Conservation (phyloP, 306 rosid species). For the Rubus idaeus region DNA sequence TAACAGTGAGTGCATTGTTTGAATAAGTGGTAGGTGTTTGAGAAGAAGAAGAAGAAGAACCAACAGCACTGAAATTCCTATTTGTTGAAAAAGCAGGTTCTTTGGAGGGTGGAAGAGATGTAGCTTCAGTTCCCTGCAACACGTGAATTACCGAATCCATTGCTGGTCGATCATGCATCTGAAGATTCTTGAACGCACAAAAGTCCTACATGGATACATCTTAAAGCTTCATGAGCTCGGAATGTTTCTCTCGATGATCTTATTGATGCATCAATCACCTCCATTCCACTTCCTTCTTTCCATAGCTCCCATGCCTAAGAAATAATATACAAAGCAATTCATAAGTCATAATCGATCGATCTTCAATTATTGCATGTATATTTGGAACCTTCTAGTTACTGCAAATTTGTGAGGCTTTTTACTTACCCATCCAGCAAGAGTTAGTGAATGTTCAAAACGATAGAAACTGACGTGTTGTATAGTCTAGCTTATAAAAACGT, state of each 20-base stretch:
- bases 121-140: not conserved
- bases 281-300: constrained; percentile 28
- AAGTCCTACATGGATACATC: constrained; percentile 13
- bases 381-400: too few species aligned
- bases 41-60: not conserved
- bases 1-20: not conserved
- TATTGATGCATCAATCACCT: not conserved
- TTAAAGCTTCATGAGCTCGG: constrained; percentile 6
- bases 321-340: too few species aligned
- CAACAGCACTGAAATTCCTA: not conserved
- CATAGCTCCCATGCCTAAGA: constrained; percentile 15
- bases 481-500: not conserved
- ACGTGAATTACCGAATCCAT: constrained; percentile 2
- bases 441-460: not conserved
- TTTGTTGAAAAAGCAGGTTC: constrained; percentile 13
- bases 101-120: constrained; percentile 17
- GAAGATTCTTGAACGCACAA: constrained; percentile 19
- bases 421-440: constrained; percentile 3
- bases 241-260: not conserved
- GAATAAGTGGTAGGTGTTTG: not conserved
- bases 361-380: too few species aligned
- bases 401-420: too few species aligned
- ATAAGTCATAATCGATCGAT: too few species aligned
- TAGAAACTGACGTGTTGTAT: not conserved
- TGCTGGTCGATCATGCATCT: constrained; percentile 15